Conservation (phyloP, 768 basidiomycete species). For the Macrocybe gigantea region DNA sequence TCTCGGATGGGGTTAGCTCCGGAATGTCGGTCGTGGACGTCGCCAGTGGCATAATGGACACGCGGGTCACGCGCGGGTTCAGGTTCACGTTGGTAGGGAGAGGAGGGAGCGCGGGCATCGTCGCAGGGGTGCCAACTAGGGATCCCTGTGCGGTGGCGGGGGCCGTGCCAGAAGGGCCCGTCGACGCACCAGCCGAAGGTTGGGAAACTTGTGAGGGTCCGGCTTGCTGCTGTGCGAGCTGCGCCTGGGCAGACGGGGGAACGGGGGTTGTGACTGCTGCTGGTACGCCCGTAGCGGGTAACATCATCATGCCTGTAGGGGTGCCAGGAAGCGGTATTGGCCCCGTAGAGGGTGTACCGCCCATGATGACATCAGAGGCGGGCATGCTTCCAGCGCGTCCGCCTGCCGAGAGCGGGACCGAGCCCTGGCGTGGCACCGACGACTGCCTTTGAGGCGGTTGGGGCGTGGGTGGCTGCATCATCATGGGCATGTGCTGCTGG, state of each 20-base stretch:
- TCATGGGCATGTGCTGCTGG: neutral
- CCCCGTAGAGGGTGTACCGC: neutral
- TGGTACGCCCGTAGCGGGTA: too few relatives aligned
- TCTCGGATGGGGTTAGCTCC: constrained; percentile 42
- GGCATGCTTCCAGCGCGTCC: neutral
- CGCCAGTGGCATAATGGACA: constrained; percentile 56
- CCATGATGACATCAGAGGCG: neutral
- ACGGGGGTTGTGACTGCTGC: too few relatives aligned
- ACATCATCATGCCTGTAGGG: too few relatives aligned
- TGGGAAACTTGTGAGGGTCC: too few relatives aligned
- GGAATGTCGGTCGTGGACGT: constrained; percentile 52
- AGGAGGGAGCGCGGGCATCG: constrained; percentile 26
- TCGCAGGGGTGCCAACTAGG: neutral
- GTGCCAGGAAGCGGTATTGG: neutral
- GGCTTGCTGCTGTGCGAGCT: too few relatives aligned
- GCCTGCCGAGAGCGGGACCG: constrained; percentile 4
- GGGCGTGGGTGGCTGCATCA: neutral
- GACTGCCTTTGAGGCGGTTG: constrained; percentile 6
- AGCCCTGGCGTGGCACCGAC: constrained; percentile 6
- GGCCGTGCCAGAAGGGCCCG: neutral
- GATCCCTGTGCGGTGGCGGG: neutral
- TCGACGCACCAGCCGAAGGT: neutral
- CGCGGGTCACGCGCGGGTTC: constrained; percentile 52
- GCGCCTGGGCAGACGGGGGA: neutral
- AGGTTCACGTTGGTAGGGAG: constrained; percentile 37